Conservation (phyloP, 805 yeast genomes). For the Dipodascopsis uninucleata region DNA sequence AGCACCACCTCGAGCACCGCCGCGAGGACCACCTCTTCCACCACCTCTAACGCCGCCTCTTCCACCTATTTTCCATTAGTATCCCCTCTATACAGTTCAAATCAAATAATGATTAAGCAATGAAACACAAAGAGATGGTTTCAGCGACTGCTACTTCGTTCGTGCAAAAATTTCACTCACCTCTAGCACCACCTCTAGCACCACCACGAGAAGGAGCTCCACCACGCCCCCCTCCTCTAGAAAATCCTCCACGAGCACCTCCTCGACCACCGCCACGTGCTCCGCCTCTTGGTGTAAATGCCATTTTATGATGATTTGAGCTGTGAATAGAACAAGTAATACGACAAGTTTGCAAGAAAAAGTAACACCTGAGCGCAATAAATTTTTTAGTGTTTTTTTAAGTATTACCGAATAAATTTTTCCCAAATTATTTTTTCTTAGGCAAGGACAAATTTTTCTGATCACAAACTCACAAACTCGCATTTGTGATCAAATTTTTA, state of each 20-base stretch:
- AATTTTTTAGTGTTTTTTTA: slow-evolving; percentile 2
- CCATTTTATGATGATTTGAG: no score
- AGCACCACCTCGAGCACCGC: slow-evolving; percentile 53
- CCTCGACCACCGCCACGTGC: slow-evolving; percentile 41
- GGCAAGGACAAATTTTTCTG: slow-evolving; percentile 2
- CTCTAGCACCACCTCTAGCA: slow-evolving; percentile 38
- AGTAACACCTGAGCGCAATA: neutral
- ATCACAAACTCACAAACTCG: neutral
- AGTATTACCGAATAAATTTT: neutral
- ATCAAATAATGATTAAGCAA: no score
- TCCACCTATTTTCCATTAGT: no score
- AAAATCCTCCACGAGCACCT: slow-evolving; percentile 26
- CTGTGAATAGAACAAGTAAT: neutral
- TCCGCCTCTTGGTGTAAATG: slow-evolving; percentile 60
- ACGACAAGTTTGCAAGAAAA: neutral
- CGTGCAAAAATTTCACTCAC: no score
- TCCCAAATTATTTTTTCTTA: slow-evolving; percentile 2
- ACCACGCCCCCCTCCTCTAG: slow-evolving; percentile 45
- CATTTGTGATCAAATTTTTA: no score
- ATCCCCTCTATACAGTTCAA: no score
- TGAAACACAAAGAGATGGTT: no score
- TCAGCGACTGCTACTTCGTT: no score
- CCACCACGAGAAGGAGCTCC: slow-evolving; percentile 47
- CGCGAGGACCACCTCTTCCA: slow-evolving; percentile 50
- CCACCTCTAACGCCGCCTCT: slow-evolving; percentile 42